Evolutionary conservation across 495 filamentous ascomycete species (phyloP).

Genomic region (Penicillium ochrochloron): DNA sequence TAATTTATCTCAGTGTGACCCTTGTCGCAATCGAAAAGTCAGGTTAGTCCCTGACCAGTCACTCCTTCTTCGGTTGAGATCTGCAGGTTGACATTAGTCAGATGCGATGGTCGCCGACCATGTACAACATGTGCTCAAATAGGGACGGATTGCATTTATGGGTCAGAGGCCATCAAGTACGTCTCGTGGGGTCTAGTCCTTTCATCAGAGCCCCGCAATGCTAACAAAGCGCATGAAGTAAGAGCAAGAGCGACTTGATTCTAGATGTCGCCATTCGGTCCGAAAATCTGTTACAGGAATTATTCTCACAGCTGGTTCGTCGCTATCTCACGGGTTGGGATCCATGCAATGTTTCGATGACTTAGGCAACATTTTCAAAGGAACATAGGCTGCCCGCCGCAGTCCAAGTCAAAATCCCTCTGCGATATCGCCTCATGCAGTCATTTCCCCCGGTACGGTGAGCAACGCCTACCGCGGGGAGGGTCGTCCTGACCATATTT

Average conservation of each 20-base stretch:
- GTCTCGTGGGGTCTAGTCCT: not conserved
- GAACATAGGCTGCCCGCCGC: not conserved
- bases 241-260: constrained; percentile 26
- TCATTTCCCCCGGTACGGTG: constrained; percentile 10
- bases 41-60: constrained; percentile 10
- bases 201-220: not conserved
- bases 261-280: constrained; percentile 24
- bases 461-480: constrained; percentile 7
- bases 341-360: not conserved
- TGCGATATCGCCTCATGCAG: constrained; percentile 10
- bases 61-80: not conserved
- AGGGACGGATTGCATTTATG: constrained; percentile 19
- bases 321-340: not conserved
- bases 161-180: constrained; percentile 19
- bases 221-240: constrained; percentile 7
- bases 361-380: not conserved
- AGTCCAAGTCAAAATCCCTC: constrained; percentile 7
- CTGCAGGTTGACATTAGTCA: constrained; percentile 10
- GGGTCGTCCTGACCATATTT: constrained; percentile 15
- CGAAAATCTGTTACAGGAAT: constrained; percentile 19
- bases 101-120: constrained; percentile 25
- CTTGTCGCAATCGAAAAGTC: constrained; percentile 21
- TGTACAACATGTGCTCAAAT: constrained; percentile 20
- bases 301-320: constrained; percentile 20
- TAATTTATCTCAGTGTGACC: constrained; percentile 7